Percentiles rank a stretch among this genome's conserved stretches.
These are phyloP conservation scores for Lentinula boryana DNA, from an alignment of 768 basidiomycete genomes.

Conservation along the genomic window DNA sequence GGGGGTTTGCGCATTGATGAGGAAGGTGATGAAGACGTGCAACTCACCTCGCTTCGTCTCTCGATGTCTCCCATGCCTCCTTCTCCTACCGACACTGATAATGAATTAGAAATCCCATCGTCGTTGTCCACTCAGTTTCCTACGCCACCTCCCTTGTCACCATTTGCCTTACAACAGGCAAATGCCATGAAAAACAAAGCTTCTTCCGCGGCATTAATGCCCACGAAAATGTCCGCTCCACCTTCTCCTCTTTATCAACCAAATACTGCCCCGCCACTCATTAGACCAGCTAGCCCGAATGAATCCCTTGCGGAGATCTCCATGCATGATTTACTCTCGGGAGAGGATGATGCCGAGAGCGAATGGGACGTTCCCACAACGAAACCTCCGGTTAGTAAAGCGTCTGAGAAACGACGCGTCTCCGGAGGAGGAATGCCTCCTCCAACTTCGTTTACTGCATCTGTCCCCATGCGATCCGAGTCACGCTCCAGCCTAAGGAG, in stretches of 20 bases:
- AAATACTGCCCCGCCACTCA: background rate
- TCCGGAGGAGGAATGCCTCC: background rate
- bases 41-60: slow-evolving; percentile 1
- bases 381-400: background rate
- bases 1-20: slow-evolving; percentile 2
- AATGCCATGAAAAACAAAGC: background rate
- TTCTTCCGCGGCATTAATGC: background rate
- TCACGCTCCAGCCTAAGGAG: background rate
- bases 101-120: background rate
- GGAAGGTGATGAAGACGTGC: background rate
- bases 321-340: slow-evolving; percentile 2
- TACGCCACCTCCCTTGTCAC: slow-evolving; percentile 1
- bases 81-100: background rate
- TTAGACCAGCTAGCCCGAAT: background rate
- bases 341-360: background rate
- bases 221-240: background rate
- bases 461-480: background rate
- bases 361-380: slow-evolving; percentile 4
- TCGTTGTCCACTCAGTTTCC: background rate
- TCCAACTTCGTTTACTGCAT: background rate
- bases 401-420: background rate
- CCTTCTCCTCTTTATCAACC: background rate
- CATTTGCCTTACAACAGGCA: background rate
- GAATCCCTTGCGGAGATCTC: slow-evolving; percentile 4
- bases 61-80: slow-evolving; percentile 5